Base-by-base conservation (phyloP, 495 filamentous ascomycete genomes). In the Aspergillus campestris region DNA sequence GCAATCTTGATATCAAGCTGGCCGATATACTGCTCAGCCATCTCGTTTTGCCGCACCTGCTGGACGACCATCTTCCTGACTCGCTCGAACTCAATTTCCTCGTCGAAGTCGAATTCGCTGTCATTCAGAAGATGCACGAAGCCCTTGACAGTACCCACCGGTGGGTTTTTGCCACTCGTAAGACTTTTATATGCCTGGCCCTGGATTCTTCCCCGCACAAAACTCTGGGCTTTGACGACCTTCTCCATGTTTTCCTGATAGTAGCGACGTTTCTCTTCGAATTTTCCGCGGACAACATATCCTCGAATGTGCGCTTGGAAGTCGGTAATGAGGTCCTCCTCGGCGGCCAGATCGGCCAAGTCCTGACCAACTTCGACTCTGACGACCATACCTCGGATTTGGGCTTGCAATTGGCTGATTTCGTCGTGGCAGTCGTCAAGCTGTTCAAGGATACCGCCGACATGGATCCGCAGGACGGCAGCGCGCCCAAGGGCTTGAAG, bases 1-100 rank as follows among this genome's bases (percentile, higher is more conserved):
- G 91, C 92, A 57, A 99, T 99, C 68, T 99, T 99, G 73, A 96
- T 95, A 57, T 97, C 94, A 34, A 99, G 75, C 56, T 97, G 91
- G 54, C 94, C 89, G 56, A 99, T 94, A 56, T 97, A 97, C 56
- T 95, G 87, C 66, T 99, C 94, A 14, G 92, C 84, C 71, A 94
- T 77, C 61, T 99, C 92, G 52, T 97, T 97, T 52, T 95, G 91
- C 10, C 92, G 83, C 8, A 97, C 91, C 60, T 95, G 89, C 58
- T 96, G 91, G 15, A 97, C 90, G 3, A 99, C 92, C 5, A 83
- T 87, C 67, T 96, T 95, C 32, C 94, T 78, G 50, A 95, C 60
- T 34, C 88, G 77, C 60, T 99, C 92, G 44, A 94, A 95, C 56
- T 99, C 92, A 34, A 99, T 80, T 58, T 99, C 92, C 62, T 96